These are phyloP conservation scores for Powellomyces hirtus DNA, from an alignment of 192 early-diverging fungal genomes.

Conservation along the genomic window DNA sequence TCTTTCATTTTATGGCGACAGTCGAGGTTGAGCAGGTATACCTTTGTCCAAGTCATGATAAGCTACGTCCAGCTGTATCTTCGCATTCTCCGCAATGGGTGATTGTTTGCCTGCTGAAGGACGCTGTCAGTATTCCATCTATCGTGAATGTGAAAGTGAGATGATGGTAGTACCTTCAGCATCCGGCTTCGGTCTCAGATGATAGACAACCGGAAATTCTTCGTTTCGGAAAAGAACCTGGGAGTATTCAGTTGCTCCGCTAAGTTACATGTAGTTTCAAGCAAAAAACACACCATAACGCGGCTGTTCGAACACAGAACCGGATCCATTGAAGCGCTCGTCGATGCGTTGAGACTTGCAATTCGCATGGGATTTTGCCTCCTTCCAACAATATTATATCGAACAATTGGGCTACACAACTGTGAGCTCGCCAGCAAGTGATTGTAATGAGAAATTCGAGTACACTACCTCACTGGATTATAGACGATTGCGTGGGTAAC, in stretches of 20 bases:
- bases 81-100: background rate
- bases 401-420: conserved; percentile 16
- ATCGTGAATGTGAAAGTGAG: too few species aligned
- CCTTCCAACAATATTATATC: conserved; percentile 17
- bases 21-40: too few species aligned
- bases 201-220: conserved; percentile 21
- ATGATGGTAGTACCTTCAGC: conserved; percentile 19
- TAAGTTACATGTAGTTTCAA: too few species aligned
- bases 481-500: conserved; percentile 50
- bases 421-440: background rate
- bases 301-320: background rate
- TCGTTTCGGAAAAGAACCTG: conserved; percentile 27
- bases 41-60: background rate
- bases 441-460: background rate
- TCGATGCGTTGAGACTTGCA: background rate
- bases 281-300: background rate
- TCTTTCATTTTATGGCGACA: background rate
- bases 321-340: background rate
- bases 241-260: background rate
- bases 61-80: background rate
- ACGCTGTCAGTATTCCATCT: too few species aligned
- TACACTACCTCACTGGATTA: conserved; percentile 37
- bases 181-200: background rate
- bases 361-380: conserved; percentile 20
- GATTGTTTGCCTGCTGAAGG: background rate